A percentile compares a stretch with the other conserved stretches of the same genome.
Conservation (phyloP, 257 asterid species). For the Galeopsis tetrahit region DNA sequence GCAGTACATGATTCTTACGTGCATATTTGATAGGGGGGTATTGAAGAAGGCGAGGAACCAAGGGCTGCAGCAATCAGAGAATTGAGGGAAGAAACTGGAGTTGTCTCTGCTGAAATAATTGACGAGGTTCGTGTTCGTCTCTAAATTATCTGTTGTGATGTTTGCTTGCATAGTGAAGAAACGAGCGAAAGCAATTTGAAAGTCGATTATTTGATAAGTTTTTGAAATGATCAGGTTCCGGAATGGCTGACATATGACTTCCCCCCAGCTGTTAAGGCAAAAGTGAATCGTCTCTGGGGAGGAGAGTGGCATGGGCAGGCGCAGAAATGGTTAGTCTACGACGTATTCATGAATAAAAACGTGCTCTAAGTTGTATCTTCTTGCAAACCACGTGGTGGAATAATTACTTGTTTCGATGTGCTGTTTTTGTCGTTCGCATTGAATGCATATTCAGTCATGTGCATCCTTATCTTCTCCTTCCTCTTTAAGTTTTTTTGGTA, state of each 20-base stretch:
- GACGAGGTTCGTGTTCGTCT: constrained; percentile 82
- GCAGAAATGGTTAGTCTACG: constrained; percentile 76
- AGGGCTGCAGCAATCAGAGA: constrained; percentile 90
- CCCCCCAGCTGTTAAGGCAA: constrained; percentile 95
- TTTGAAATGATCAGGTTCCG: constrained; percentile 66
- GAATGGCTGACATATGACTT: constrained; percentile 93
- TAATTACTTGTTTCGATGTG: not conserved
- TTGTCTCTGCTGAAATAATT: constrained; percentile 81
- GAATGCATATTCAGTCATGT: not conserved
- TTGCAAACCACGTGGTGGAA: not conserved
- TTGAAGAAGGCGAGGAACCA: constrained; percentile 97
- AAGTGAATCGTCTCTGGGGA: constrained; percentile 96
- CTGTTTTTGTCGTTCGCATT: constrained; percentile 1
- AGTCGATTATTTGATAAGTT: constrained; percentile 8
- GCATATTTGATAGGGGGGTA: constrained; percentile 67
- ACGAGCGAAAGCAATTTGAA: not conserved
- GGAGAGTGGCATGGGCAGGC: constrained; percentile 99
- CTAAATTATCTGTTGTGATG: not conserved
- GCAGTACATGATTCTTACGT: constrained; percentile 11
- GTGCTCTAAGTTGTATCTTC: not conserved
- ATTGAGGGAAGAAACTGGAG: constrained; percentile 93
- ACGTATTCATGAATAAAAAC: not conserved
- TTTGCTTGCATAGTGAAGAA: constrained; percentile 8
- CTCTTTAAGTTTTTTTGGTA: too few relatives aligned
- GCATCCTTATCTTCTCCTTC: not conserved